Conservation (phyloP, 108 stramenopile species). For the Cyclotella choctawhatcheeana region DNA sequence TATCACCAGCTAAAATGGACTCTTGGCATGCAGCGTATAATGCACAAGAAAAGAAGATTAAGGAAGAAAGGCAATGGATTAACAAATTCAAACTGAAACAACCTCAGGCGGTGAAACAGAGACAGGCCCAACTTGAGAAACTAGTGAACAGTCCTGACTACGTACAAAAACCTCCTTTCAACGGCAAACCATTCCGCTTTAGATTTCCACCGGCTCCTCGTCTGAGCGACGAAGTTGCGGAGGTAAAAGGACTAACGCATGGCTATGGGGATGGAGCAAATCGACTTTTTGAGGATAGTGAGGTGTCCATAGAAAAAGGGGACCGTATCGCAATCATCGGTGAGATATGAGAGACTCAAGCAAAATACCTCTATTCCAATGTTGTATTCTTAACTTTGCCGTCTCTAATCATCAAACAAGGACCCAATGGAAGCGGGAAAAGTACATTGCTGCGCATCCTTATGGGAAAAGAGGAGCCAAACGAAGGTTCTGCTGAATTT, state of each 20-base stretch:
- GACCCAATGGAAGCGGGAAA: constrained; percentile 67
- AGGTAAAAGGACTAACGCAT: constrained; percentile 76
- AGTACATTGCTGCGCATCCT: constrained; percentile 87
- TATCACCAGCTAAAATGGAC: constrained; percentile 77
- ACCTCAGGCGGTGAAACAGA: constrained; percentile 85
- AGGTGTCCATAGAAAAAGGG: constrained; percentile 84
- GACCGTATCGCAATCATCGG: constrained; percentile 95
- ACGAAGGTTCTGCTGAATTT: constrained; percentile 70
- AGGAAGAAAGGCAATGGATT: constrained; percentile 93
- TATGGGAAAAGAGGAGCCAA: constrained; percentile 80
- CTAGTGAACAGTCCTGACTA: constrained; percentile 89
- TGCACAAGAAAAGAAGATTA: constrained; percentile 95
- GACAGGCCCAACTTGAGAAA: constrained; percentile 78
- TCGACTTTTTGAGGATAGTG: constrained; percentile 84
- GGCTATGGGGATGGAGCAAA: constrained; percentile 85
- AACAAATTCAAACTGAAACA: constrained; percentile 89
- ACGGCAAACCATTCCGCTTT: constrained; percentile 92
- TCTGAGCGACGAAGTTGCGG: constrained; percentile 85
- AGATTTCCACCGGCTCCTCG: constrained; percentile 96
- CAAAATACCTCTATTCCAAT: constrained; percentile 6
- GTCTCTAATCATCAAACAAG: too few species aligned
- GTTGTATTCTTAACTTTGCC: too few species aligned
- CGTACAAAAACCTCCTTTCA: constrained; percentile 91
- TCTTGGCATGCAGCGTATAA: constrained; percentile 93
- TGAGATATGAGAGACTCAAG: constrained; percentile 18